Conservation (phyloP, 2,329 filamentous ascomycete genomes). For the Keithomyces neogunnii region DNA sequence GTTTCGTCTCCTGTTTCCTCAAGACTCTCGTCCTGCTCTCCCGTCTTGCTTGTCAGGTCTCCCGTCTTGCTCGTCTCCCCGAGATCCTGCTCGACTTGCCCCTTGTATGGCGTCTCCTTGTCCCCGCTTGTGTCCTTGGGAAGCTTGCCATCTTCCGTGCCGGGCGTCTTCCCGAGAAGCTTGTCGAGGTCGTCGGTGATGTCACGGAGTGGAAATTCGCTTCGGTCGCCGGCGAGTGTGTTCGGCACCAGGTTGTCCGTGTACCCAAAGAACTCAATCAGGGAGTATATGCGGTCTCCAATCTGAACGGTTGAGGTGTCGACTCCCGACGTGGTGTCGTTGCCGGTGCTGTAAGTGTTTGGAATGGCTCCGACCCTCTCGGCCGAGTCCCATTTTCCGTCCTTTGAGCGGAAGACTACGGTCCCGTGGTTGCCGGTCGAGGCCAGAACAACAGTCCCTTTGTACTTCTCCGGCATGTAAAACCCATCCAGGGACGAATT, state of each 20-base stretch:
- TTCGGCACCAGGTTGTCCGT: not conserved
- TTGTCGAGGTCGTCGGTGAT: not conserved
- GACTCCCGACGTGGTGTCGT: constrained; percentile 3
- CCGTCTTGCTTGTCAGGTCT: too few relatives aligned
- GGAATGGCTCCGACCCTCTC: constrained; percentile 25
- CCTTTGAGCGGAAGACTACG: constrained; percentile 26
- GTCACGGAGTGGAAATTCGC: not conserved
- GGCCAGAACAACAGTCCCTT: constrained; percentile 24
- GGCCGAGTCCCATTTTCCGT: constrained; percentile 23
- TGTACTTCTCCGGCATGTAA: constrained; percentile 23
- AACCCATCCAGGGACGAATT: constrained; percentile 16
- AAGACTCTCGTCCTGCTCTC: too few relatives aligned
- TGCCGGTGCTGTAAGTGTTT: constrained; percentile 8
- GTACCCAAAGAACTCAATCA: constrained; percentile 1
- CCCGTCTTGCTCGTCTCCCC: too few relatives aligned
- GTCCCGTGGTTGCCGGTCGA: constrained; percentile 22
- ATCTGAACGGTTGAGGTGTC: constrained; percentile 9
- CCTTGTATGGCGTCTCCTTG: too few relatives aligned
- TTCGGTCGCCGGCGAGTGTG: not conserved
- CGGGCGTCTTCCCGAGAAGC: not conserved
- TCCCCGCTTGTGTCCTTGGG: not conserved
- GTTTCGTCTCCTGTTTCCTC: too few relatives aligned
- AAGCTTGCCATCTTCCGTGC: not conserved
- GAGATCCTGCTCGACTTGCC: too few relatives aligned
- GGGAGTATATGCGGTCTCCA: not conserved